Evolutionary conservation across 2,329 filamentous ascomycete genomes (phyloP).

Genomic region (Clarireedia paspali): DNA sequence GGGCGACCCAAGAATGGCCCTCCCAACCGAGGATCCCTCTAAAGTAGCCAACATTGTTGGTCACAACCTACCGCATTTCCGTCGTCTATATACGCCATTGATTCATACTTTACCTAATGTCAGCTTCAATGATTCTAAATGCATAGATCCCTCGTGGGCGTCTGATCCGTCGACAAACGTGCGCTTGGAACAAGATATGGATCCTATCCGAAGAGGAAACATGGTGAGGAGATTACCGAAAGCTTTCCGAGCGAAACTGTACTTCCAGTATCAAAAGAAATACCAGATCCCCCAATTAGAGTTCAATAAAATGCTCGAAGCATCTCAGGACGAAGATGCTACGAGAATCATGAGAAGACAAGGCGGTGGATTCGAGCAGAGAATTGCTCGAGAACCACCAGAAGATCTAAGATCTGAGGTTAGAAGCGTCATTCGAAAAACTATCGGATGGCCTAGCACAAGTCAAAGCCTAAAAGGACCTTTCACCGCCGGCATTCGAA

Average conservation of each 20-base stretch:
- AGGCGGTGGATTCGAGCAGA: slow-evolving; percentile 77
- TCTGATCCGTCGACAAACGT: slow-evolving; percentile 57
- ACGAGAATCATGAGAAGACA: slow-evolving; percentile 63
- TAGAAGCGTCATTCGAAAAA: slow-evolving; percentile 71
- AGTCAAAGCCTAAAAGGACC: slow-evolving; percentile 79
- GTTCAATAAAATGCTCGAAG: slow-evolving; percentile 77
- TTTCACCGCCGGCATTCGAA: slow-evolving; percentile 66
- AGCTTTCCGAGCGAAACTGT: slow-evolving; percentile 79
- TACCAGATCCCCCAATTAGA: slow-evolving; percentile 77
- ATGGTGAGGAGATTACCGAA: slow-evolving; percentile 91
- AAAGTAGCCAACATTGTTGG: slow-evolving; percentile 94
- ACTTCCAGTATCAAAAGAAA: slow-evolving; percentile 91
- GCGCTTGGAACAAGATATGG: slow-evolving; percentile 80
- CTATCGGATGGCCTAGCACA: slow-evolving; percentile 87
- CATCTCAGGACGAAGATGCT: slow-evolving; percentile 63
- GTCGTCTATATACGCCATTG: slow-evolving; percentile 81
- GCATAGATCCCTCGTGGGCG: slow-evolving; percentile 52
- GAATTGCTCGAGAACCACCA: slow-evolving; percentile 65
- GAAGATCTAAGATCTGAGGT: slow-evolving; percentile 64
- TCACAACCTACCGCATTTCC: slow-evolving; percentile 86
- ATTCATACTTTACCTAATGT: slow-evolving; percentile 88
- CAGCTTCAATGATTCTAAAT: slow-evolving; percentile 59
- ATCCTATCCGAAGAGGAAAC: slow-evolving; percentile 81
- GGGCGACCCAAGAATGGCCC: slow-evolving; percentile 90
- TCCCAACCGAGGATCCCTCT: slow-evolving; percentile 81